These are phyloP conservation scores for Fibroporia radiculosa DNA, from an alignment of 768 basidiomycete genomes.

Conservation along the genomic window DNA sequence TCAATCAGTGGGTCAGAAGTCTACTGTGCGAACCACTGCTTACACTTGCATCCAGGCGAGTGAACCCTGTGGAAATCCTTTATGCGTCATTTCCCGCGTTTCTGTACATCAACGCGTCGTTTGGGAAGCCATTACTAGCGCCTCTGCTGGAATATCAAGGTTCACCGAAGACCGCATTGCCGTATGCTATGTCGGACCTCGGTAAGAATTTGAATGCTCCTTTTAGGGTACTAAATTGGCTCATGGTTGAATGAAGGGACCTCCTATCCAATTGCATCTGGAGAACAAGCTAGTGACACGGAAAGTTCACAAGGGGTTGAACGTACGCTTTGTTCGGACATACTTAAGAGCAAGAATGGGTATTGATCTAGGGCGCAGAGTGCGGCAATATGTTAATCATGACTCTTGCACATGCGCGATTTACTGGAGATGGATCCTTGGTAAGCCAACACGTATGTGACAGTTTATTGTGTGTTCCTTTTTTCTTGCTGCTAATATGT, in stretches of 20 bases:
- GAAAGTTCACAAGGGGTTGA: neutral
- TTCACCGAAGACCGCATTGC: conserved; percentile 8
- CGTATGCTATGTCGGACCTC: conserved; percentile 22
- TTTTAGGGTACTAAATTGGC: too few relatives aligned
- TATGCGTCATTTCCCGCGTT: conserved; percentile 23
- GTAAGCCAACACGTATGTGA: conserved; percentile 14
- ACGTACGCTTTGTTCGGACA: conserved; percentile 3
- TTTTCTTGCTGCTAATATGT: neutral
- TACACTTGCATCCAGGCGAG: conserved; percentile 10
- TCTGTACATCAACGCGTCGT: conserved; percentile 23
- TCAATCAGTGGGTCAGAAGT: neutral
- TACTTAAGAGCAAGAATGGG: neutral
- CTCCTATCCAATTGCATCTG: conserved; percentile 7
- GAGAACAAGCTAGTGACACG: neutral
- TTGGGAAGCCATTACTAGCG: conserved; percentile 17
- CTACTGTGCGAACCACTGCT: neutral
- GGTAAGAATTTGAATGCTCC: conserved; percentile 14
- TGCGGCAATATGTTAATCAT: conserved; percentile 24
- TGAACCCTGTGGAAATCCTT: conserved; percentile 26
- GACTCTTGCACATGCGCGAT: conserved; percentile 22
- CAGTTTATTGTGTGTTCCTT: neutral
- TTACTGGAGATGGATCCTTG: conserved; percentile 20
- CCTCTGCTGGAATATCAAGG: conserved; percentile 23
- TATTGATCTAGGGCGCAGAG: conserved; percentile 23
- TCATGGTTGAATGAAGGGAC: neutral